Percentiles rank a stretch among this genome's conserved stretches.
phyloP scores from a whole-genome alignment of 306 rosid genomes.

The Castanospermum australe region DNA sequence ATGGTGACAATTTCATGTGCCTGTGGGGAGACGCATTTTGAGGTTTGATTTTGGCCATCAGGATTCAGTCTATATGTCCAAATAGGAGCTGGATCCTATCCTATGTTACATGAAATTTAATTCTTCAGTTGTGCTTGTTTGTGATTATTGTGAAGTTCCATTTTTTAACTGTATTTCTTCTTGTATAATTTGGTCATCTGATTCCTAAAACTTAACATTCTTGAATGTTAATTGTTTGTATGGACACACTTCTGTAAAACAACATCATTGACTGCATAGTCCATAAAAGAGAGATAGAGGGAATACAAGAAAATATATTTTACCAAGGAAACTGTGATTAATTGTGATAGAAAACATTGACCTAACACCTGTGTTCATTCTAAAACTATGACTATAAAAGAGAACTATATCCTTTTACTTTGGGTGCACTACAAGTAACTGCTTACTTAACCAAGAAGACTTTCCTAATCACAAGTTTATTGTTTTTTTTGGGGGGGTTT shows the following conservation, averaged over 20 bases:
- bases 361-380: no score
- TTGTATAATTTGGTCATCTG: not conserved
- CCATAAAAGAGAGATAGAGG: no score
- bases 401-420: no score
- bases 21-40: conserved; percentile 89
- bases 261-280: not conserved
- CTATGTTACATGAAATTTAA: not conserved
- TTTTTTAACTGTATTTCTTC: not conserved
- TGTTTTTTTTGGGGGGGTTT: no score
- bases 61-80: conserved; percentile 11
- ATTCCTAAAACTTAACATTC: conserved; percentile 5
- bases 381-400: no score
- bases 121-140: conserved; percentile 18
- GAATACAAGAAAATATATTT: no score
- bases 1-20: conserved; percentile 92
- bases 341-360: no score
- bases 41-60: conserved; percentile 55
- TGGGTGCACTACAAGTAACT: no score
- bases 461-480: no score
- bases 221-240: not conserved
- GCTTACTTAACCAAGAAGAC: no score
- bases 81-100: conserved; percentile 4
- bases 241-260: not conserved
- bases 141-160: conserved; percentile 9
- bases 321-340: no score